Percentiles rank a stretch among this genome's conserved stretches.
phyloP scores from a whole-genome alignment of 2,329 filamentous ascomycete genomes.

The Aotearoamyces nothofagi region DNA sequence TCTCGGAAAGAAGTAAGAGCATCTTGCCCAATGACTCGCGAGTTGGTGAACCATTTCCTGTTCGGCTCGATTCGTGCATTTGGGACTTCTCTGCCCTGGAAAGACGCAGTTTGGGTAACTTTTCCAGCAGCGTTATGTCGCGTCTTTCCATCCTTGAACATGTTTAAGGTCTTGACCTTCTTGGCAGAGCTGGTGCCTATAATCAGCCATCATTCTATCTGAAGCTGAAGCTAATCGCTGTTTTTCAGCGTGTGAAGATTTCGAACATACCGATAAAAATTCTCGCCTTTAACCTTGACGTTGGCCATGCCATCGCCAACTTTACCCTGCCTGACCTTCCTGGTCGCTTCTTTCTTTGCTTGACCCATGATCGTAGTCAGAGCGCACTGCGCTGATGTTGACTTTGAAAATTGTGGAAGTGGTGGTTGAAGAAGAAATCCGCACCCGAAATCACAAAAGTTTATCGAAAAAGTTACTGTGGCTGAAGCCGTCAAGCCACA shows the following conservation, averaged over 20 bases:
- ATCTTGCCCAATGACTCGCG: slow-evolving; percentile 76
- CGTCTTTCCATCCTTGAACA: slow-evolving; percentile 77
- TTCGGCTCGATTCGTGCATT: slow-evolving; percentile 86
- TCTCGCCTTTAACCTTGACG: slow-evolving; percentile 89
- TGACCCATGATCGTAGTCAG: slow-evolving; percentile 53
- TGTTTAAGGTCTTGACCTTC: slow-evolving; percentile 77
- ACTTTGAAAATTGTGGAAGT: slow-evolving; percentile 6
- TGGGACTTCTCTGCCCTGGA: slow-evolving; percentile 70
- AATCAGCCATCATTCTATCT: slow-evolving; percentile 4
- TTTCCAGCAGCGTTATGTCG: slow-evolving; percentile 71
- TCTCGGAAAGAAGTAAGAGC: slow-evolving; percentile 76
- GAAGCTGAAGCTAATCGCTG: too few relatives aligned
- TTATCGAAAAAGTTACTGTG: slow-evolving; percentile 10
- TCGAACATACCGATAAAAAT: slow-evolving; percentile 75
- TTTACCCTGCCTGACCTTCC: slow-evolving; percentile 76
- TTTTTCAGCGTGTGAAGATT: too few relatives aligned
- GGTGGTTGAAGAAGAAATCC: too few relatives aligned
- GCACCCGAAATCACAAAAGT: too few relatives aligned
- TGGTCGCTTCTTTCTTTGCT: slow-evolving; percentile 78
- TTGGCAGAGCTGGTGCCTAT: slow-evolving; percentile 44
- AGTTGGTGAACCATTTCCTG: slow-evolving; percentile 96
- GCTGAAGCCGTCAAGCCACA: slow-evolving; percentile 7
- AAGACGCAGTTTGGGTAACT: slow-evolving; percentile 70
- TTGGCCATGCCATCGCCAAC: slow-evolving; percentile 77
- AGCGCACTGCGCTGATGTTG: not conserved